Conservation (phyloP, 1,284 basidiomycete genomes). For the Cutaneotrichosporon cutaneum region DNA sequence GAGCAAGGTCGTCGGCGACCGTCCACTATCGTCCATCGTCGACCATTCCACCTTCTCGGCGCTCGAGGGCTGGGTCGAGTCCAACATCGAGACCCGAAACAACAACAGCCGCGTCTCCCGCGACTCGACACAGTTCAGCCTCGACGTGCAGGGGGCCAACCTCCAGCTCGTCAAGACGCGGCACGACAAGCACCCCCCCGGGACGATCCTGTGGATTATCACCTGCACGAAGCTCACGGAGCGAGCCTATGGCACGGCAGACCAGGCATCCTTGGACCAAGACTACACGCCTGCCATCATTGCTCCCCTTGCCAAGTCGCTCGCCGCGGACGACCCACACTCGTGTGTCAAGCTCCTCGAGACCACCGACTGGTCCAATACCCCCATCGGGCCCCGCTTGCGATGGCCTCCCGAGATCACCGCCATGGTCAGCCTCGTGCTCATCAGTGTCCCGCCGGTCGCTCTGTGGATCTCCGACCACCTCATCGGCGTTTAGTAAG, state of each 20-base stretch:
- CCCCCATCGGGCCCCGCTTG: slow-evolving; percentile 33
- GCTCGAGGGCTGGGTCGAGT: slow-evolving; percentile 37
- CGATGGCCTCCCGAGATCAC: slow-evolving; percentile 21
- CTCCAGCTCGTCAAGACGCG: slow-evolving; percentile 17
- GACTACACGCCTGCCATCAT: too few species aligned
- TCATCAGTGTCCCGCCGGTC: slow-evolving; percentile 19
- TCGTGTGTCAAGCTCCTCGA: slow-evolving; percentile 33
- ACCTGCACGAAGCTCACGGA: background rate
- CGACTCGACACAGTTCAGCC: slow-evolving; percentile 11
- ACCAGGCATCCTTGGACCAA: too few species aligned
- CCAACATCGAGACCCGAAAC: slow-evolving; percentile 11
- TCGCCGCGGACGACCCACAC: background rate
- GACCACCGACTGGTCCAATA: slow-evolving; percentile 39
- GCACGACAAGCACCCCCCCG: slow-evolving; percentile 1
- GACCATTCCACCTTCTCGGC: slow-evolving; percentile 20
- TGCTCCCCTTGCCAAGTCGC: background rate
- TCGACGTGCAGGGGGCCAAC: background rate
- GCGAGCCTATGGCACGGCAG: background rate
- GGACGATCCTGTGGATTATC: slow-evolving; percentile 3
- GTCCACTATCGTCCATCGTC: slow-evolving; percentile 28
- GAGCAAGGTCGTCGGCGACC: slow-evolving; percentile 27
- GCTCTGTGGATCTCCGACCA: slow-evolving; percentile 41
- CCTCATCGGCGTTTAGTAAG: slow-evolving; percentile 37
- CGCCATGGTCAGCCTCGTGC: slow-evolving; percentile 4
- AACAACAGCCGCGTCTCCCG: background rate